Percentiles rank a stretch among this genome's conserved stretches.
phyloP scores from a whole-genome alignment of 2,329 filamentous ascomycete genomes.

The Monilinia fructigena region DNA sequence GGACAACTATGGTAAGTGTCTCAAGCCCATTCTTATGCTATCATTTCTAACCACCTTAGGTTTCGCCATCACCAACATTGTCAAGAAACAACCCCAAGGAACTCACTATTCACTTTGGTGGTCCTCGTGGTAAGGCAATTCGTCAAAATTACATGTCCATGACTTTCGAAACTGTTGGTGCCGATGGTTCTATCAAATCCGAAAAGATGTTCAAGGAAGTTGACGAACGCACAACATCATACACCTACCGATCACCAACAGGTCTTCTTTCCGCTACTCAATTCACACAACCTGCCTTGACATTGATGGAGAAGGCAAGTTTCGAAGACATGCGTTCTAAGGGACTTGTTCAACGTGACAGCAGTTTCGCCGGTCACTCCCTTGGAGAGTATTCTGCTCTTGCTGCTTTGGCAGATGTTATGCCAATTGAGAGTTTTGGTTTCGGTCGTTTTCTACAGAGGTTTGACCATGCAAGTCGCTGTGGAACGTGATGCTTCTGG shows the following conservation, averaged over 20 bases:
- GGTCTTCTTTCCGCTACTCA: conserved; percentile 95
- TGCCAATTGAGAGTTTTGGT: conserved; percentile 99
- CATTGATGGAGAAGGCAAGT: conserved; percentile 98
- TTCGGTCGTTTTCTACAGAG: conserved; percentile 98
- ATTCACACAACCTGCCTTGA: conserved; percentile 96
- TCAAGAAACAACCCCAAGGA: conserved; percentile 99
- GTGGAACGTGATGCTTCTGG: conserved; percentile 92
- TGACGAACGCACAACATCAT: conserved; percentile 85
- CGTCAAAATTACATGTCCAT: conserved; percentile 99
- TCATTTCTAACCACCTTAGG: conserved; percentile 49
- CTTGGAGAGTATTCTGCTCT: conserved; percentile 97
- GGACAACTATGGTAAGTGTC: conserved; percentile 85
- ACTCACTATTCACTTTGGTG: conserved; percentile 96
- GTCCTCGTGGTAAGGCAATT: conserved; percentile 93
- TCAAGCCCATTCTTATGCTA: conserved; percentile 12
- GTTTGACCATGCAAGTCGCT: conserved; percentile 97
- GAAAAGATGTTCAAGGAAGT: conserved; percentile 99
- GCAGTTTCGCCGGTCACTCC: conserved; percentile 96
- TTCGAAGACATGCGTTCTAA: conserved; percentile 99
- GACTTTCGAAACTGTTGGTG: conserved; percentile 97
- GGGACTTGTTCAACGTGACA: conserved; percentile 92
- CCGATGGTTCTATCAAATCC: conserved; percentile 91
- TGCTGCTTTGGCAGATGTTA: conserved; percentile 92
- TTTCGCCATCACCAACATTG: conserved; percentile 97
- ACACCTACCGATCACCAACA: conserved; percentile 94